A percentile compares a stretch with the other conserved stretches of the same genome.
phyloP scores from a whole-genome alignment of 805 yeast genomes.

The Candida khao-thaluensis region DNA sequence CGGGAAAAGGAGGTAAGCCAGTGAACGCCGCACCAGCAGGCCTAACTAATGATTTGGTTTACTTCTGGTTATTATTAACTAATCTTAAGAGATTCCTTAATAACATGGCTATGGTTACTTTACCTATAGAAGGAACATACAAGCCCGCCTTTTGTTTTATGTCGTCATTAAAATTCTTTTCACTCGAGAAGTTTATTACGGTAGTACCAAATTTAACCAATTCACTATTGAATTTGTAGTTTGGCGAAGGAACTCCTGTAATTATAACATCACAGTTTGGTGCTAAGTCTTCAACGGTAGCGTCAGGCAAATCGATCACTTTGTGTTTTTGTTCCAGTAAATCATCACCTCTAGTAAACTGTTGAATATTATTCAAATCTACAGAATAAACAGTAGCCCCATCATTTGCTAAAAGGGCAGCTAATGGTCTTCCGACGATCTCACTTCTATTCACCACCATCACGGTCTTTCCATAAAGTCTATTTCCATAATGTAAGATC shows the following conservation, averaged over 20 bases:
- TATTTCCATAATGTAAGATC: conserved; percentile 81
- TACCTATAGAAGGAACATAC: conserved; percentile 94
- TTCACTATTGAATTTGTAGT: conserved; percentile 83
- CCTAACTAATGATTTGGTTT: too few species aligned
- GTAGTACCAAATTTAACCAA: conserved; percentile 84
- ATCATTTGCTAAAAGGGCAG: conserved; percentile 93
- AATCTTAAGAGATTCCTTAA: conserved; percentile 84
- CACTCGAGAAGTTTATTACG: conserved; percentile 85
- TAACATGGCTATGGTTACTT: conserved; percentile 94
- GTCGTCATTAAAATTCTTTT: conserved; percentile 79
- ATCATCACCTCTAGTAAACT: conserved; percentile 93
- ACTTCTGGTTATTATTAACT: conserved; percentile 59
- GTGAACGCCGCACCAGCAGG: too few species aligned
- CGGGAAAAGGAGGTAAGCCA: too few species aligned
- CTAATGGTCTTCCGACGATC: conserved; percentile 95
- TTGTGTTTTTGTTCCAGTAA: conserved; percentile 77
- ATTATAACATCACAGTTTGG: conserved; percentile 83
- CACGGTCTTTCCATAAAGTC: conserved; percentile 89
- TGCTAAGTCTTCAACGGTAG: conserved; percentile 62
- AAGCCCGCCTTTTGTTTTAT: conserved; percentile 85
- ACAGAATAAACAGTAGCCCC: conserved; percentile 96
- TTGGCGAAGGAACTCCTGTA: conserved; percentile 89
- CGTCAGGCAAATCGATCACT: conserved; percentile 54
- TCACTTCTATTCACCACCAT: conserved; percentile 92
- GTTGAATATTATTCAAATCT: conserved; percentile 83